Conservation (phyloP, 768 basidiomycete genomes). For the Tremella fuciformis region DNA sequence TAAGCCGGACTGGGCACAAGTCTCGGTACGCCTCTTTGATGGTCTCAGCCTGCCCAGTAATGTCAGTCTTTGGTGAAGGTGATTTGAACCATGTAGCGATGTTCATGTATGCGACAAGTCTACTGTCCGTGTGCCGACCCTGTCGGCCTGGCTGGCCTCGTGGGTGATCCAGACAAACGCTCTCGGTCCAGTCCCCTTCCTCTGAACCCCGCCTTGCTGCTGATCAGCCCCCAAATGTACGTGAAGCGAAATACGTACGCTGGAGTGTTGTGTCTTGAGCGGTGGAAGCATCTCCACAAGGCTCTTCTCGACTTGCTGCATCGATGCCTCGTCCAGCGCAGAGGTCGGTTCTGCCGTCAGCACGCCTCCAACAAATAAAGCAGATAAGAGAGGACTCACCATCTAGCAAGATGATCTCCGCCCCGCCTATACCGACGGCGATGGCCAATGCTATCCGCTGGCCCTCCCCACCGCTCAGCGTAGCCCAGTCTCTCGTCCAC, state of each 20-base stretch:
- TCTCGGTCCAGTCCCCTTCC: slow-evolving; percentile 53
- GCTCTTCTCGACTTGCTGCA: slow-evolving; percentile 64
- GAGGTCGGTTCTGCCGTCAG: slow-evolving; percentile 73
- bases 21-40: background rate
- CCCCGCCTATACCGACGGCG: slow-evolving; percentile 68
- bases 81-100: background rate
- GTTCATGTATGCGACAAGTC: slow-evolving; percentile 23
- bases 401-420: slow-evolving; percentile 67
- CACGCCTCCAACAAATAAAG: too few species aligned
- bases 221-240: background rate
- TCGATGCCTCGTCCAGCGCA: slow-evolving; percentile 71
- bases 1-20: background rate
- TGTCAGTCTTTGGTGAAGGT: background rate
- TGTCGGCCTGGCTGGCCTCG: slow-evolving; percentile 71
- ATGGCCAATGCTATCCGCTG: slow-evolving; percentile 78
- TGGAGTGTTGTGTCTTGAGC: slow-evolving; percentile 3
- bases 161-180: slow-evolving; percentile 86
- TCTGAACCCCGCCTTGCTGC: slow-evolving; percentile 7
- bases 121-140: slow-evolving; percentile 64
- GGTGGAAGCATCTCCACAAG: slow-evolving; percentile 59
- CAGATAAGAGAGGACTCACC: slow-evolving; percentile 49
- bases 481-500: slow-evolving; percentile 77
- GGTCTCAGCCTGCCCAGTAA: background rate
- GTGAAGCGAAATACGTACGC: slow-evolving; percentile 1
- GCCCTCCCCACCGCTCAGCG: slow-evolving; percentile 79